These are phyloP conservation scores for Zygotorulaspora florentina DNA, from an alignment of 805 yeast genomes.

Conservation along the genomic window DNA sequence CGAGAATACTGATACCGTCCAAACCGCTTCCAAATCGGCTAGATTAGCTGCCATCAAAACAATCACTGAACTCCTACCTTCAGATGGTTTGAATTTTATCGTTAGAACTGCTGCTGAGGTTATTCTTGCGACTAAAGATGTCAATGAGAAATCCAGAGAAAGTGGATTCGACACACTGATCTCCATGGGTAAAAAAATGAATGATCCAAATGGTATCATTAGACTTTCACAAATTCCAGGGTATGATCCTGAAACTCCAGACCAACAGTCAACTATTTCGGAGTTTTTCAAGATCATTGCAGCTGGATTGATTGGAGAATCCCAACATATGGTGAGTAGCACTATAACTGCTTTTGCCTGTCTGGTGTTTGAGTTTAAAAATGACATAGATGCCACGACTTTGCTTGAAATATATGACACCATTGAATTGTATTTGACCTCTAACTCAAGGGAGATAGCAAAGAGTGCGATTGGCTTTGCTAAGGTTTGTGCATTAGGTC, in stretches of 20 bases:
- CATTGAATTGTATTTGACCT: slow-evolving; percentile 83
- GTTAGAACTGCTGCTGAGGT: slow-evolving; percentile 83
- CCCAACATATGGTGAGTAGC: slow-evolving; percentile 97
- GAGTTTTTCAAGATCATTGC: slow-evolving; percentile 90
- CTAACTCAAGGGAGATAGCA: slow-evolving; percentile 88
- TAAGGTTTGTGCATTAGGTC: slow-evolving; percentile 77
- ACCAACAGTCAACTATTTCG: slow-evolving; percentile 58
- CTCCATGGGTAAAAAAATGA: slow-evolving; percentile 76
- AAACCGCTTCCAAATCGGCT: slow-evolving; percentile 74
- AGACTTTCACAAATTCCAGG: slow-evolving; percentile 63
- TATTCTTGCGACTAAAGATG: slow-evolving; percentile 85
- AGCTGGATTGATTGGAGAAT: slow-evolving; percentile 92
- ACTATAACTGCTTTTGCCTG: slow-evolving; percentile 86
- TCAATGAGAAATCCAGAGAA: slow-evolving; percentile 86
- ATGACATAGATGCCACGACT: slow-evolving; percentile 53
- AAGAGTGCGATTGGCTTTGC: slow-evolving; percentile 92
- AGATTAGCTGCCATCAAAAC: slow-evolving; percentile 66
- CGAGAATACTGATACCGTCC: slow-evolving; percentile 52
- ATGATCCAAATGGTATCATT: slow-evolving; percentile 60
- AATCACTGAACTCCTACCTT: slow-evolving; percentile 60
- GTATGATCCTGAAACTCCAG: slow-evolving; percentile 58
- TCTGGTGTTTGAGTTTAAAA: slow-evolving; percentile 79
- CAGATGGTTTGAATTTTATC: slow-evolving; percentile 63
- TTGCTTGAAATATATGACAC: slow-evolving; percentile 77
- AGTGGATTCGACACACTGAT: slow-evolving; percentile 71